phyloP scores from a whole-genome alignment of 2,329 filamentous ascomycete species.

The Fusarium chuoi region DNA sequence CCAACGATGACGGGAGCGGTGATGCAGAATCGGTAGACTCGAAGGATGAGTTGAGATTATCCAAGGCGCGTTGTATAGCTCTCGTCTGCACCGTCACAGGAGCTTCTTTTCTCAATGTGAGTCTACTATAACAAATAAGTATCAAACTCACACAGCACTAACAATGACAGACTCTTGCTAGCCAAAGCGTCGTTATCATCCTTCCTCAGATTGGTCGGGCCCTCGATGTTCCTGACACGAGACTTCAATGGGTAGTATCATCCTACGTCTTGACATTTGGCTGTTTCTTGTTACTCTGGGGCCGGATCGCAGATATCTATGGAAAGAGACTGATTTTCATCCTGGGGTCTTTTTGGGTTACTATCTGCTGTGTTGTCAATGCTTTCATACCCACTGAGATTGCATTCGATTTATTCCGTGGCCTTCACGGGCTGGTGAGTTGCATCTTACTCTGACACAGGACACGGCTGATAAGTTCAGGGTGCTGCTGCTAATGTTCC shows the following conservation, averaged over 20 bases:
- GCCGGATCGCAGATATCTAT: slow-evolving; percentile 73
- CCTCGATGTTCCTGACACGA: slow-evolving; percentile 65
- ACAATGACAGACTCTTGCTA: slow-evolving; percentile 40
- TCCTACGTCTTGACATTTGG: slow-evolving; percentile 74
- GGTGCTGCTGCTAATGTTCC: slow-evolving; percentile 76
- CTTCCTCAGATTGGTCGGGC: slow-evolving; percentile 69
- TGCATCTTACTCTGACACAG: no score
- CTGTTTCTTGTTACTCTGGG: slow-evolving; percentile 75
- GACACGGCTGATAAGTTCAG: slow-evolving; percentile 39
- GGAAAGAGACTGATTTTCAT: slow-evolving; percentile 74
- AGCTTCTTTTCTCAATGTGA: slow-evolving; percentile 66
- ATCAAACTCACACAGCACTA: neutral
- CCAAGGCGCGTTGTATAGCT: slow-evolving; percentile 63
- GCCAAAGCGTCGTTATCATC: slow-evolving; percentile 46
- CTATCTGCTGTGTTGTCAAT: slow-evolving; percentile 66
- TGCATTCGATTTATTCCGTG: slow-evolving; percentile 73
- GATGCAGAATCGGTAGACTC: slow-evolving; percentile 35
- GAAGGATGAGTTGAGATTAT: slow-evolving; percentile 51
- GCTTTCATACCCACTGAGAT: slow-evolving; percentile 75
- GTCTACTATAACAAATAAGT: neutral
- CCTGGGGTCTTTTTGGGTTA: slow-evolving; percentile 71
- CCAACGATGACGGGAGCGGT: slow-evolving; percentile 3
- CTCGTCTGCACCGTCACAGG: slow-evolving; percentile 65
- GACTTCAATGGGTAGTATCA: slow-evolving; percentile 74
- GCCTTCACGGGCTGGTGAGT: slow-evolving; percentile 68